phyloP scores from a whole-genome alignment of 352 stramenopile species.

The Phytophthora constricta region DNA sequence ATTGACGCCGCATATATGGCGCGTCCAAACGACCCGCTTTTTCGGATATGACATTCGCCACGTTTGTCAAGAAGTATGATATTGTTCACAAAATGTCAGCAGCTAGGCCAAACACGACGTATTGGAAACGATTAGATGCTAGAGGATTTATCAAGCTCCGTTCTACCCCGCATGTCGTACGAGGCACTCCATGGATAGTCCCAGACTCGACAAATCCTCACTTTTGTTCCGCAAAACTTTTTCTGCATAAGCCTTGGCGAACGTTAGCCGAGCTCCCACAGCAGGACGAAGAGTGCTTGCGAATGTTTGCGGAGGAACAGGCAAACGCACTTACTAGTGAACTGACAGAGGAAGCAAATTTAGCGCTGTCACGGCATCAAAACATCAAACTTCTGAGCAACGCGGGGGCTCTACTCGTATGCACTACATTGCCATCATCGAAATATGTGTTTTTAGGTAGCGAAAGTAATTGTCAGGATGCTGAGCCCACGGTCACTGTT shows the following conservation, averaged over 20 bases:
- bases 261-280: no score
- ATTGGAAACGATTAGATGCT: neutral
- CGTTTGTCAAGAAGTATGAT: neutral
- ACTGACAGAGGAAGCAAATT: neutral
- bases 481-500: no score
- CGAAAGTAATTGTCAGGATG: no score
- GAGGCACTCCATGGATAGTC: neutral
- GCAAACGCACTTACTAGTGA: neutral
- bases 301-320: neutral
- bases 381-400: no score
- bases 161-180: neutral
- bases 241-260: slow-evolving; percentile 1
- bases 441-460: no score
- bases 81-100: neutral
- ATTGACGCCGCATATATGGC: slow-evolving; percentile 6
- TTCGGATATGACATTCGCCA: slow-evolving; percentile 1
- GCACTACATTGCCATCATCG: no score
- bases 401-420: no score
- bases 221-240: slow-evolving; percentile 11
- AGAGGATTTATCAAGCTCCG: slow-evolving; percentile 10
- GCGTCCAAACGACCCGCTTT: neutral
- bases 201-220: neutral
- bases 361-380: neutral
- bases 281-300: neutral
- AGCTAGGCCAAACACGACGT: neutral